Base-by-base conservation (phyloP, 768 basidiomycete species). In the Tulasnella calospora region DNA sequence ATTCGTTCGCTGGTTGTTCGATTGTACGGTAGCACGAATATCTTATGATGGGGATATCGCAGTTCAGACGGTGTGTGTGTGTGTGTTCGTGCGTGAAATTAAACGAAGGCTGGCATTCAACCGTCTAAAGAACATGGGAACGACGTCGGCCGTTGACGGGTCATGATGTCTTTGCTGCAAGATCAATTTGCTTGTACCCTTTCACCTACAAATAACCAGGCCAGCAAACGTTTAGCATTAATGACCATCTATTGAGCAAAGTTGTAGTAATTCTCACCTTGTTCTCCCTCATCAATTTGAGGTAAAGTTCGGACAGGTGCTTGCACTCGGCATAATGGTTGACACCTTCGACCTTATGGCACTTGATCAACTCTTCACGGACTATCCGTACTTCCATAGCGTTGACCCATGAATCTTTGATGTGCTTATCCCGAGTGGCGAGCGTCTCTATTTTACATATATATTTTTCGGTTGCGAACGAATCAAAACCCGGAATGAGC, bases 301-400 rank as follows among this genome's bases (percentile, higher is more conserved):
- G 83, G 82, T 98, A 98, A 83, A 91, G 91, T 79, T 96, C 92
- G 70, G 93, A 89, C 70, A 96, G 85, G 87, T 94, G 92, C 83
- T 89, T 91, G 86, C 96, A 98, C 82, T 90, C 92, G 85, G 96
- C 92, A 79, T 94, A 90, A 82, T 94, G 91, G 85, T 98, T 98
- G 51, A 96, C 93, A 41, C 96, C 95, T 86, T 99, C 96, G 9
- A 89, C 88, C 81, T 89, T 88, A 82, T 96, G 94, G 86, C 96
- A 99, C 85, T 94, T 95, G 78, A 90, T 88, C 76, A 99, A 89
- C 84, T 96, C 94, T 78, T 94, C 92, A 79, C 91, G 90, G 71
- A 98, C 94, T 79, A 99, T 87, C 71, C 93, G 90, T 41, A 91
- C 90, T 84, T 98, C 96, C 95, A 98, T 97, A 30, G 94, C 92